A percentile compares a stretch with the other conserved stretches of the same genome.
Conservation (phyloP, 768 basidiomycete species). For the Peribolospora baueri region DNA sequence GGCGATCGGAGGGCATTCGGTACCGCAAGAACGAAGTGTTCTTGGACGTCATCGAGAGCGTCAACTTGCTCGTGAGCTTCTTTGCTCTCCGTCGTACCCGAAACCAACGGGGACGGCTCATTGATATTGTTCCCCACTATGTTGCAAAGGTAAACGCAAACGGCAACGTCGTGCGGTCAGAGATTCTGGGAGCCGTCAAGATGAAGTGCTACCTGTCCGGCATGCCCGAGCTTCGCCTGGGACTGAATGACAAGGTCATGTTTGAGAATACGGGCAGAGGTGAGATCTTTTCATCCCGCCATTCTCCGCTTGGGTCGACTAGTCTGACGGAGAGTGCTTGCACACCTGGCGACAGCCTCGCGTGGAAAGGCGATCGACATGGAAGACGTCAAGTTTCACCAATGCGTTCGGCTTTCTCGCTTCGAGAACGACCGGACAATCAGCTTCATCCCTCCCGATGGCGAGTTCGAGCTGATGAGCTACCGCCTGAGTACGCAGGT, state of each 20-base stretch:
- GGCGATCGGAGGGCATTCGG: slow-evolving; percentile 88
- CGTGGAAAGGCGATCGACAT: slow-evolving; percentile 97
- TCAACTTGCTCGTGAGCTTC: slow-evolving; percentile 62
- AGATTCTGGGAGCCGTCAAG: slow-evolving; percentile 94
- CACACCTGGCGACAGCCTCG: slow-evolving; percentile 30
- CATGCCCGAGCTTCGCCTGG: slow-evolving; percentile 93
- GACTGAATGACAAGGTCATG: slow-evolving; percentile 98
- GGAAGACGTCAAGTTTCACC: slow-evolving; percentile 99
- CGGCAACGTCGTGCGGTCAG: slow-evolving; percentile 86
- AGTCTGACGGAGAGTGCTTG: neutral
- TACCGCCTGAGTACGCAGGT: slow-evolving; percentile 74
- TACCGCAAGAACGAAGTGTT: slow-evolving; percentile 99
- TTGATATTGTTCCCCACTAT: neutral
- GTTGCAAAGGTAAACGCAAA: slow-evolving; percentile 63
- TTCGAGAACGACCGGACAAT: slow-evolving; percentile 99
- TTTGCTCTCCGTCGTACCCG: neutral
- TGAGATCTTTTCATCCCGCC: slow-evolving; percentile 22
- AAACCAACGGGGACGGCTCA: neutral
- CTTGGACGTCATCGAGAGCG: slow-evolving; percentile 90
- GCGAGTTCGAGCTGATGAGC: slow-evolving; percentile 95
- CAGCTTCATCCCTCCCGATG: slow-evolving; percentile 95
- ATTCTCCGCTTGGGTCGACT: neutral
- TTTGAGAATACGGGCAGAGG: slow-evolving; percentile 91
- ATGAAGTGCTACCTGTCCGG: slow-evolving; percentile 99
- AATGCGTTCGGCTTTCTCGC: slow-evolving; percentile 86